Conservation (phyloP, 768 basidiomycete species). For the Pleurotus eryngii region DNA sequence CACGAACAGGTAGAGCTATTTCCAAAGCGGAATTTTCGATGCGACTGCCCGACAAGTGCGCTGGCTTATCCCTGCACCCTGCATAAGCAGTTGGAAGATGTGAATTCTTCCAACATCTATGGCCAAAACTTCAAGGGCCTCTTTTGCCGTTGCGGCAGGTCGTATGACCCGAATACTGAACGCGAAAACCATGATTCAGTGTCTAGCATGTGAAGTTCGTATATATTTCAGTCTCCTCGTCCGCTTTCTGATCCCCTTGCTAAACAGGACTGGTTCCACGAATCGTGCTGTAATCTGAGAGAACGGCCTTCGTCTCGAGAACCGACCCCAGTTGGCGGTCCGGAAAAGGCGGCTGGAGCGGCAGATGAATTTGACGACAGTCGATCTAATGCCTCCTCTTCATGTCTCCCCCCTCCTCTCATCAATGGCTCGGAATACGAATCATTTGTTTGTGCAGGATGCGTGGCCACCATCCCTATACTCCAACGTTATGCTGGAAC, state of each 20-base stretch:
- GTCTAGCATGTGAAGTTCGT: slow-evolving; percentile 77
- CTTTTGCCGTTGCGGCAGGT: slow-evolving; percentile 74
- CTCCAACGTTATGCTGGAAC: slow-evolving; percentile 68
- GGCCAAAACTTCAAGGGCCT: slow-evolving; percentile 67
- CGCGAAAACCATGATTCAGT: slow-evolving; percentile 89
- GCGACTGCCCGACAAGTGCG: slow-evolving; percentile 76
- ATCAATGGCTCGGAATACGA: slow-evolving; percentile 72
- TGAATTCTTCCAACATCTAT: slow-evolving; percentile 61
- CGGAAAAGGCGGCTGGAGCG: slow-evolving; percentile 14
- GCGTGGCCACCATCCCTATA: slow-evolving; percentile 53
- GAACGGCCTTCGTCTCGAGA: slow-evolving; percentile 54
- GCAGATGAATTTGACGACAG: slow-evolving; percentile 42
- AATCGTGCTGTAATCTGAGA: slow-evolving; percentile 81
- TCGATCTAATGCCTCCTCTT: slow-evolving; percentile 60
- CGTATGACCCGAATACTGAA: slow-evolving; percentile 73
- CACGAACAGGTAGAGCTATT: slow-evolving; percentile 87
- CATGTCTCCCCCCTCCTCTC: slow-evolving; percentile 64
- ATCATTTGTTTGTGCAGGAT: slow-evolving; percentile 66
- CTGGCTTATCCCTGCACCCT: slow-evolving; percentile 63
- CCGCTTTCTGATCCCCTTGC: slow-evolving; percentile 6
- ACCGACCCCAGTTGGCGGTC: slow-evolving; percentile 28
- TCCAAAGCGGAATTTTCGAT: slow-evolving; percentile 79
- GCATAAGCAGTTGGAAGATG: slow-evolving; percentile 48
- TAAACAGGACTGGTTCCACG: slow-evolving; percentile 86
- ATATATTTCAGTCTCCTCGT: slow-evolving; percentile 6